Evolutionary conservation across 2,329 filamentous ascomycete genomes (phyloP).

Genomic region (Cadophora gregata): DNA sequence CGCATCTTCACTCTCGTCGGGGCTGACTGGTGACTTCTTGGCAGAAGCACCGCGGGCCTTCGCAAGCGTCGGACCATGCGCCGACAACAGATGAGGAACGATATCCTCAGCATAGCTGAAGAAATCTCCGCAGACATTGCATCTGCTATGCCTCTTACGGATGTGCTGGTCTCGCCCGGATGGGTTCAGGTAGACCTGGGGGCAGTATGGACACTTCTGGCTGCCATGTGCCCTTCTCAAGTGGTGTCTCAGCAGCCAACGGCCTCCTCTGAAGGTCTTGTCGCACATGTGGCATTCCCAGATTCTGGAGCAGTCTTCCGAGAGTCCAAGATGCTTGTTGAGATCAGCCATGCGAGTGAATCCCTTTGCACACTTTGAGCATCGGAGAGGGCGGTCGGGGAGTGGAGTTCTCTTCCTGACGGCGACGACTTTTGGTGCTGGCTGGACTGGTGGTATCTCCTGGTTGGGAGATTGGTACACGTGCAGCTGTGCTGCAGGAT

Average conservation of each 20-base stretch:
- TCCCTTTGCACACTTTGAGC: neutral
- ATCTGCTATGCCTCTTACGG: neutral
- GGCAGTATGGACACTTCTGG: neutral
- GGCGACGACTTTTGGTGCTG: neutral
- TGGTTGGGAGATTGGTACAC: neutral
- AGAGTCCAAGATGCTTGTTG: neutral
- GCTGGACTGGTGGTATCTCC: neutral
- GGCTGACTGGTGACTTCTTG: neutral
- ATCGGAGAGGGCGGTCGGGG: neutral
- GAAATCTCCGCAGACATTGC: neutral
- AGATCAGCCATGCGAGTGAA: neutral
- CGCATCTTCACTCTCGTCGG: neutral
- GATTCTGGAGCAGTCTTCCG: neutral
- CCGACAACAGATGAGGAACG: neutral
- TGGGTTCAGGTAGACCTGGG: neutral
- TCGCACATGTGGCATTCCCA: neutral
- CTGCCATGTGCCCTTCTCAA: neutral
- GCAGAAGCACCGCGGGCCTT: neutral
- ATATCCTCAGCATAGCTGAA: neutral
- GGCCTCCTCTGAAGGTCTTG: neutral
- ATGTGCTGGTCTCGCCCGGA: neutral
- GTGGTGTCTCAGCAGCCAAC: neutral
- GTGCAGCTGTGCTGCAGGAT: neutral
- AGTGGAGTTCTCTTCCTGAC: neutral
- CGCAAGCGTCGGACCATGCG: neutral